Conservation (phyloP, 225 moss, liverwort and hornwort genomes). For the Ulota crispa region DNA sequence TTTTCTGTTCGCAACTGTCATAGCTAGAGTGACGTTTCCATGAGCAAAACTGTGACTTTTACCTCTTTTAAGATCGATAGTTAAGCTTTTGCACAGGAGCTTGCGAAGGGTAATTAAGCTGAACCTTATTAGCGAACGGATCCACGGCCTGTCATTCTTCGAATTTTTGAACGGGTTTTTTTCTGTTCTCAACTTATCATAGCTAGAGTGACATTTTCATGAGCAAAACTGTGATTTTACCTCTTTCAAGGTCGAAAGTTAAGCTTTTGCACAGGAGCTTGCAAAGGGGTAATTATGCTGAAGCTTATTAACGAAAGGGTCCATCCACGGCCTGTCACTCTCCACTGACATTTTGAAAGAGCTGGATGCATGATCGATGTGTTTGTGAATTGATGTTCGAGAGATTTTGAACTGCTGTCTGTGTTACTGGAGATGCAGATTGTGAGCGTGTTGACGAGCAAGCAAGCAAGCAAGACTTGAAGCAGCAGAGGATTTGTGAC, state of each 20-base stretch:
- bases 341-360: fast-evolving
- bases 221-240: fast-evolving
- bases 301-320: no score
- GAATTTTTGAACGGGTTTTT: no score
- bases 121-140: no score
- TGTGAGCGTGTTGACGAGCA: background rate
- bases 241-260: fast-evolving
- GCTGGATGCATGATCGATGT: no score
- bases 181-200: background rate
- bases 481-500: background rate
- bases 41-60: fast-evolving
- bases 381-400: fast-evolving
- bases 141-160: background rate
- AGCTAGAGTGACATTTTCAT: background rate
- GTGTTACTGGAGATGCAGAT: background rate
- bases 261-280: fast-evolving
- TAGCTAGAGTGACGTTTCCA: background rate
- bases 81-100: fast-evolving
- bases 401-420: no score
- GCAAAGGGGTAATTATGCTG: background rate
- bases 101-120: background rate
- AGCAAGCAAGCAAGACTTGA: background rate
- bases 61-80: fast-evolving
- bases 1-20: background rate
- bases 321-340: background rate